Evolutionary conservation across 148 eudicot species (phyloP), one percentile per base, ranked within the genome.

Genomic region (Vaccinium myrtillus): DNA sequence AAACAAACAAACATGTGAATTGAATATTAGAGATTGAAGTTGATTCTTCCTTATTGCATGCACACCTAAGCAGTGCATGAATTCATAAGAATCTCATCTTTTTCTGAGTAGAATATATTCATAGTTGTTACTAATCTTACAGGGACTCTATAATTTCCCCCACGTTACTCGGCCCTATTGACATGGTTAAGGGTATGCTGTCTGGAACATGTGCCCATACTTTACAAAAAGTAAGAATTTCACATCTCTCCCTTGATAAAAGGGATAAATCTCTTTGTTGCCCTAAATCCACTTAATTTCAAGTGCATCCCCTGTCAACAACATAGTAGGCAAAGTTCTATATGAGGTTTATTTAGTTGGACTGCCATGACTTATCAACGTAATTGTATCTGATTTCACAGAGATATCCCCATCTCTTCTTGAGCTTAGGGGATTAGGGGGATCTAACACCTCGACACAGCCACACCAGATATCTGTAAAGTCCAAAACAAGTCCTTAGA

Each of bases 1-100:
- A 80, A 77, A 46, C 70, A 80, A 77, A 46, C 70, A 82, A 79
- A 32, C 58, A 71, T 63, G 65, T 10, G 76, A 69, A 81, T 65
- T 30, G 81, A 78, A 82, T 19, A n/a, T 84, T 46, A 43, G 58
- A 53, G 32, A 39, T 54, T 14, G 43, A 79, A 55, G 11, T 25
- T 10, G 54, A n/a, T 70, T 56, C 7, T 8, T 82, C 25, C 63
- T 82, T 50, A 48, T 10, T 50, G 58, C 83, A 51, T 70, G 9
- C 6, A 5, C 21, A 25, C 25, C 11, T 50, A 50, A 82, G 18
- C 61, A 2, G 21, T 48, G 18, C 61, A 69, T 18, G 77, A 65
- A 25, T 63, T 81, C 30, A n/a, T 21, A n/a, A 23, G 32, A 63
- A 81, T 63, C 63, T 23, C 7, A 77, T 78, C 10, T 14, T 51